These are phyloP conservation scores for Anthostomella pinea DNA, from an alignment of 2,329 filamentous ascomycete genomes.

Conservation along the genomic window DNA sequence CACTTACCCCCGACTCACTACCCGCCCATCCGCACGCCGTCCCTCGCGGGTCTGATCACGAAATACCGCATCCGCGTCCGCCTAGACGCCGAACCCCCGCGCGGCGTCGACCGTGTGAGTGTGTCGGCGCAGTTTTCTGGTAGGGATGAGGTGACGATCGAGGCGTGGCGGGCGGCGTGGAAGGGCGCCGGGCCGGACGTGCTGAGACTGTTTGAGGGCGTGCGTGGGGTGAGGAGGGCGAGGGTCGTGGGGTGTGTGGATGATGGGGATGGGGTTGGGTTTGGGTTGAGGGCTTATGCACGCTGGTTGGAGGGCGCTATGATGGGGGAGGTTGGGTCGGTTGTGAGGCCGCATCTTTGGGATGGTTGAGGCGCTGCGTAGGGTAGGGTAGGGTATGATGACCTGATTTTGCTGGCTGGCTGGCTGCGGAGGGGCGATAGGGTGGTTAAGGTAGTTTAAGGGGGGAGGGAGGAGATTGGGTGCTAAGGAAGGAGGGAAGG, in stretches of 20 bases:
- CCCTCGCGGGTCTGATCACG: slow-evolving; percentile 32
- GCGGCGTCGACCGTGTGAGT: slow-evolving; percentile 29
- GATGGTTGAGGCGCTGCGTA: too few relatives aligned
- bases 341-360: slow-evolving; percentile 15
- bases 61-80: slow-evolving; percentile 40
- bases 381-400: too few relatives aligned
- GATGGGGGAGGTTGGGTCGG: slow-evolving; percentile 22
- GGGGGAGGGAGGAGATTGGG: too few relatives aligned
- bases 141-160: slow-evolving; percentile 38
- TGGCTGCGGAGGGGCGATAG: too few relatives aligned
- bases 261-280: too few relatives aligned
- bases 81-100: slow-evolving; percentile 38
- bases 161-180: slow-evolving; percentile 38
- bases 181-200: slow-evolving; percentile 35
- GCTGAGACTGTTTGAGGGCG: slow-evolving; percentile 40
- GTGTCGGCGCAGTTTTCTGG: slow-evolving; percentile 36
- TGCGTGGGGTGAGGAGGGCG: slow-evolving; percentile 39
- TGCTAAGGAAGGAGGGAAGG: too few relatives aligned
- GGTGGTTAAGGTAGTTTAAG: too few relatives aligned
- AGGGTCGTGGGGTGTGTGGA: slow-evolving; percentile 36
- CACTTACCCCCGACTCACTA: neutral
- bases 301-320: slow-evolving; percentile 39
- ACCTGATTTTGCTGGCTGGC: too few relatives aligned
- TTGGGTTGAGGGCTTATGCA: slow-evolving; percentile 43
- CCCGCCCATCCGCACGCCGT: slow-evolving; percentile 24